phyloP scores from a whole-genome alignment of 371 early-diverging fungal genomes.

The Phascolomyces articulosus region DNA sequence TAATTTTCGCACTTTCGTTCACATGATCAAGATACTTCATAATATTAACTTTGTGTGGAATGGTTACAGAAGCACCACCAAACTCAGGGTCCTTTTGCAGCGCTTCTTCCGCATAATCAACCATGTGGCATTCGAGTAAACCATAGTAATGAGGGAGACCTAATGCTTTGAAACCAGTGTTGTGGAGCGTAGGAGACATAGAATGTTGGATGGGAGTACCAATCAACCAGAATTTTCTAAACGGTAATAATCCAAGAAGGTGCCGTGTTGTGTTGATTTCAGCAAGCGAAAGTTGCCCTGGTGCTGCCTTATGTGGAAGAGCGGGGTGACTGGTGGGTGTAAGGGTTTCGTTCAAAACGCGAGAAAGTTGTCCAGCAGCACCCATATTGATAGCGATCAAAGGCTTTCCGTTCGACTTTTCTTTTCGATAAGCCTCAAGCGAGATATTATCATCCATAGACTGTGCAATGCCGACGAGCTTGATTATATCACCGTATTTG shows the following conservation, averaged over 20 bases:
- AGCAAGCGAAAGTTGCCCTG: slow-evolving; percentile 90
- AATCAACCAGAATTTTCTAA: slow-evolving; percentile 81
- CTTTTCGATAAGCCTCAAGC: slow-evolving; percentile 64
- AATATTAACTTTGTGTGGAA: slow-evolving; percentile 90
- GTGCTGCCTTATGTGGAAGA: slow-evolving; percentile 85
- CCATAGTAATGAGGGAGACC: slow-evolving; percentile 86
- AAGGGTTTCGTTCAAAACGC: slow-evolving; percentile 82
- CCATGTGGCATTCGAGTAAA: slow-evolving; percentile 72
- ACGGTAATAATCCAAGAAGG: slow-evolving; percentile 70
- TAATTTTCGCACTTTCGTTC: slow-evolving; percentile 75
- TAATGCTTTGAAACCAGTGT: slow-evolving; percentile 83
- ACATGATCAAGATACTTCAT: slow-evolving; percentile 73
- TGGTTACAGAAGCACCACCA: slow-evolving; percentile 96
- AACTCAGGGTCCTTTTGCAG: slow-evolving; percentile 67
- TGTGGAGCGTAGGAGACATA: slow-evolving; percentile 92
- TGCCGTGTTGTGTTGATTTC: slow-evolving; percentile 79
- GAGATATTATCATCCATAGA: slow-evolving; percentile 80
- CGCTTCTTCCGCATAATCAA: slow-evolving; percentile 62
- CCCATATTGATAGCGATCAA: slow-evolving; percentile 97
- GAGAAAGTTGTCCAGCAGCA: slow-evolving; percentile 82
- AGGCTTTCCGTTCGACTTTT: slow-evolving; percentile 53
- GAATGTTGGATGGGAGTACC: slow-evolving; percentile 92
- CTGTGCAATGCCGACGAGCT: slow-evolving; percentile 85
- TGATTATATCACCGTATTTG: slow-evolving; percentile 83
- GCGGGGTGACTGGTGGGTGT: slow-evolving; percentile 93